phyloP scores from a whole-genome alignment of 306 rosid genomes.

The Corylus americana region DNA sequence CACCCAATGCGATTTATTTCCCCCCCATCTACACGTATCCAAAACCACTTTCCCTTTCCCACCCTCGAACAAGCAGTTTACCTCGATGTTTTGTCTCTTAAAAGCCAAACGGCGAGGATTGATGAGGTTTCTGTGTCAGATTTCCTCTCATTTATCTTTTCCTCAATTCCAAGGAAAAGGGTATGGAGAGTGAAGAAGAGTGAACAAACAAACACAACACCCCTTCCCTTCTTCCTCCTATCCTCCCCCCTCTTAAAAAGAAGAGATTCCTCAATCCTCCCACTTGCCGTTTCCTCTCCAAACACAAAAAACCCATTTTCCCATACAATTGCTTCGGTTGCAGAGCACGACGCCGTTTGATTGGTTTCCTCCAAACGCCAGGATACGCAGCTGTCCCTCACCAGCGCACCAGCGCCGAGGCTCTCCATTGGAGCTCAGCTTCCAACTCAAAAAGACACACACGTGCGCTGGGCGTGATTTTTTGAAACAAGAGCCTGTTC shows the following conservation, averaged over 20 bases:
- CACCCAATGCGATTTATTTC: constrained; percentile 29
- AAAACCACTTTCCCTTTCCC: not conserved
- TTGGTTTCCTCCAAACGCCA: not conserved
- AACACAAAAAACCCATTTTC: constrained; percentile 16
- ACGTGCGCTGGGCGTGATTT: constrained; percentile 50
- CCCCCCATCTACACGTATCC: not conserved
- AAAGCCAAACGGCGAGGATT: constrained; percentile 29
- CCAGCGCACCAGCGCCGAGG: constrained; percentile 3
- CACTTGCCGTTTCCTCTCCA: no score
- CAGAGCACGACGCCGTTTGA: constrained; percentile 37
- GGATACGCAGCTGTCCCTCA: constrained; percentile 29
- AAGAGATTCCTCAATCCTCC: not conserved
- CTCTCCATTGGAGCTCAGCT: constrained; percentile 33
- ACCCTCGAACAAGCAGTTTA: constrained; percentile 1
- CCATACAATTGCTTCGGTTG: not conserved
- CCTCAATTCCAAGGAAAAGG: constrained; percentile 47
- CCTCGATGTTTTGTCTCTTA: constrained; percentile 37
- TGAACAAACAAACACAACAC: no score
- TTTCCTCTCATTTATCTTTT: constrained; percentile 27
- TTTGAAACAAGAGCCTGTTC: constrained; percentile 13
- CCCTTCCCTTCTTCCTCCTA: constrained; percentile 9
- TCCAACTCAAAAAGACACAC: constrained; percentile 30
- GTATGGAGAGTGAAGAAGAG: not conserved
- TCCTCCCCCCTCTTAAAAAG: constrained; percentile 13
- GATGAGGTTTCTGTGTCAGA: constrained; percentile 35